phyloP scores from a whole-genome alignment of 345 rosid species.

The Gossypioides kirkii region DNA sequence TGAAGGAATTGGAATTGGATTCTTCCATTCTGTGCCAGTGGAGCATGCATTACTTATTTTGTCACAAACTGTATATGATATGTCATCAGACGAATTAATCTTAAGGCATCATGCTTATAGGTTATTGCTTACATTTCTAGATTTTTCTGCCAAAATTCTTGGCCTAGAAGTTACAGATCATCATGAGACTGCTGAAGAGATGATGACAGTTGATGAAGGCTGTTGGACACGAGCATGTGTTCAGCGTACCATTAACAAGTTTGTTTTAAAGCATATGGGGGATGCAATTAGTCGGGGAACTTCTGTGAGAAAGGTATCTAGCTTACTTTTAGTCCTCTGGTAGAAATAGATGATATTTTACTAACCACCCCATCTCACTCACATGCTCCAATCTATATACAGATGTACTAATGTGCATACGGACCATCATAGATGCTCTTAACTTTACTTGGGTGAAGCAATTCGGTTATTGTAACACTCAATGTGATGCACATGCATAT shows the following conservation, averaged over 20 bases:
- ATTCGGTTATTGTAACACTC: background rate
- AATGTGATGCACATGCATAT: background rate
- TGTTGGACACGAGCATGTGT: constrained; percentile 55
- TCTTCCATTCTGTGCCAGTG: constrained; percentile 44
- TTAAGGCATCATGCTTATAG: constrained; percentile 73
- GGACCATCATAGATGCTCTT: background rate
- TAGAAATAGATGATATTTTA: background rate
- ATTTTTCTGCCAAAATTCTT: constrained; percentile 56
- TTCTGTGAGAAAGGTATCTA: constrained; percentile 55
- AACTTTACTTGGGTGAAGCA: background rate
- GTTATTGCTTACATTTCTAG: constrained; percentile 64
- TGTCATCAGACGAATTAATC: constrained; percentile 70
- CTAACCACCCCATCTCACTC: background rate
- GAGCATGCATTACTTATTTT: constrained; percentile 59
- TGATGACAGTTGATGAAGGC: constrained; percentile 27
- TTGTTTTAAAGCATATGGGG: constrained; percentile 65
- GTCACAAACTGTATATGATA: constrained; percentile 69
- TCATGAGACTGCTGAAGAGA: constrained; percentile 25
- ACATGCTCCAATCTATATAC: background rate
- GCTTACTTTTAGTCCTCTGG: background rate
- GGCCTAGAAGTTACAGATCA: constrained; percentile 25
- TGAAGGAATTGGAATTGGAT: constrained; percentile 46
- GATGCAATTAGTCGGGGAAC: constrained; percentile 55
- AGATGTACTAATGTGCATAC: background rate
- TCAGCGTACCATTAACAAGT: constrained; percentile 45